Percentiles rank a stretch among this genome's conserved stretches.
These are phyloP conservation scores for Trichoderma simmonsii DNA, from an alignment of 2,329 filamentous ascomycete species.

Conservation along the genomic window DNA sequence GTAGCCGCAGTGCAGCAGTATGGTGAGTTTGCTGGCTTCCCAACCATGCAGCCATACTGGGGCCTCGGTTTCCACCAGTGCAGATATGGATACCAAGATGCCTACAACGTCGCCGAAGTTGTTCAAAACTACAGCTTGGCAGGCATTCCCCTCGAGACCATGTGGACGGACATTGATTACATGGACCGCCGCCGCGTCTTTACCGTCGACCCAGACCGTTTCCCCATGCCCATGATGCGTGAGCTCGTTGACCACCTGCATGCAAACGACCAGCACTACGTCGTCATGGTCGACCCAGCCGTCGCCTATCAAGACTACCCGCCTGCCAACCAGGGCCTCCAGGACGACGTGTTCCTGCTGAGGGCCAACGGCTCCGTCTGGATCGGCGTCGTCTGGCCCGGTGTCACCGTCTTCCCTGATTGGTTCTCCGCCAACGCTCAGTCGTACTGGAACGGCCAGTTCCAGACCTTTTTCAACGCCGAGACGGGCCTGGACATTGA, in stretches of 20 bases:
- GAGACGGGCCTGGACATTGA: constrained; percentile 70
- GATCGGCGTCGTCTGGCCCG: constrained; percentile 73
- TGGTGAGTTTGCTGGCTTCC: constrained; percentile 63
- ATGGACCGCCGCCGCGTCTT: constrained; percentile 58
- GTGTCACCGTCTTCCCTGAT: constrained; percentile 69
- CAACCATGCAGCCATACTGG: constrained; percentile 79
- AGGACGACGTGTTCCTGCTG: constrained; percentile 47
- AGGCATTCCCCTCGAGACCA: constrained; percentile 67
- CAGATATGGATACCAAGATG: constrained; percentile 77
- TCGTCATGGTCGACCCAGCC: constrained; percentile 76
- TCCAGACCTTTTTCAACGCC: constrained; percentile 61
- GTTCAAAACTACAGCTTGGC: constrained; percentile 63
- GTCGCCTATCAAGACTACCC: constrained; percentile 50
- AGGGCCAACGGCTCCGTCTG: constrained; percentile 54
- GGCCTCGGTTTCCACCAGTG: constrained; percentile 81
- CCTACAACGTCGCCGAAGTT: constrained; percentile 63
- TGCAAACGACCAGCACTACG: constrained; percentile 62
- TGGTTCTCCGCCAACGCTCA: constrained; percentile 68
- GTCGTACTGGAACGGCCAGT: constrained; percentile 67
- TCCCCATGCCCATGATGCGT: constrained; percentile 59
- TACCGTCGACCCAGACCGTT: constrained; percentile 65
- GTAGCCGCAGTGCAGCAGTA: constrained; percentile 69
- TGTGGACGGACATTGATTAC: constrained; percentile 74
- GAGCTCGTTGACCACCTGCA: constrained; percentile 66
- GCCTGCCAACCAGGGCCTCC: constrained; percentile 40